A percentile compares a stretch with the other conserved stretches of the same genome.
phyloP scores from a whole-genome alignment of 2,329 filamentous ascomycete species.

The Aurifilum marmelostoma region DNA sequence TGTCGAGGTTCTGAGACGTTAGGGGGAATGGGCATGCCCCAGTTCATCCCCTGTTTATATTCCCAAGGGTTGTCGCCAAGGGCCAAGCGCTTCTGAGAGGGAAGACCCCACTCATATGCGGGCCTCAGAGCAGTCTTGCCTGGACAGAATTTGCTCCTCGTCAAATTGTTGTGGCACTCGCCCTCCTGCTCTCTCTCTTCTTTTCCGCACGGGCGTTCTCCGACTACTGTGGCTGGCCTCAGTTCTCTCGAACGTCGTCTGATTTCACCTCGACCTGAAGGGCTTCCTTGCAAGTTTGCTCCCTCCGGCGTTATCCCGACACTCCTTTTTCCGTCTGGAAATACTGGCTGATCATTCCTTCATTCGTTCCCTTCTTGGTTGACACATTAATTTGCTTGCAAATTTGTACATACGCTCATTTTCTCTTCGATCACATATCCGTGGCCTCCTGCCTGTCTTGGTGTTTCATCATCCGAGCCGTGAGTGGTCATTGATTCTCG shows the following conservation, averaged over 20 bases:
- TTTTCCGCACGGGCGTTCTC: neutral
- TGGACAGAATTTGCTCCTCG: slow-evolving; percentile 11
- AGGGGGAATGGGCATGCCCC: slow-evolving; percentile 22
- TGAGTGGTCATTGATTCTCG: neutral
- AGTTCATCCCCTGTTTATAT: slow-evolving; percentile 25
- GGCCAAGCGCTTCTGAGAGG: slow-evolving; percentile 3
- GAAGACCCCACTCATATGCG: slow-evolving; percentile 5
- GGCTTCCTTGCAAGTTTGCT: slow-evolving; percentile 7
- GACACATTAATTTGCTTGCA: neutral
- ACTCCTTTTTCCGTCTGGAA: slow-evolving; percentile 15
- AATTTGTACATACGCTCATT: neutral
- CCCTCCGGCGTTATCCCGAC: neutral
- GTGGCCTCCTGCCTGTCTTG: neutral
- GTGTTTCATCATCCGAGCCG: neutral
- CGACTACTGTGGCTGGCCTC: neutral
- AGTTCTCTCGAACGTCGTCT: slow-evolving; percentile 22
- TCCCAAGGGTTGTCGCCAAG: slow-evolving; percentile 6
- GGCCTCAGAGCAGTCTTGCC: slow-evolving; percentile 11
- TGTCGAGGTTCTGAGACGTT: slow-evolving; percentile 22
- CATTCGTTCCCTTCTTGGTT: neutral
- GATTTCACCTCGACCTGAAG: slow-evolving; percentile 10
- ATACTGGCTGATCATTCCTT: slow-evolving; percentile 27
- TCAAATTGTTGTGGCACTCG: neutral
- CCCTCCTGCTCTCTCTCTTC: neutral
- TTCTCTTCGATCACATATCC: neutral